Evolutionary conservation across 805 yeast species (phyloP), one percentile per base, ranked within the genome.

Genomic region (Cyberlindnera veronae): DNA sequence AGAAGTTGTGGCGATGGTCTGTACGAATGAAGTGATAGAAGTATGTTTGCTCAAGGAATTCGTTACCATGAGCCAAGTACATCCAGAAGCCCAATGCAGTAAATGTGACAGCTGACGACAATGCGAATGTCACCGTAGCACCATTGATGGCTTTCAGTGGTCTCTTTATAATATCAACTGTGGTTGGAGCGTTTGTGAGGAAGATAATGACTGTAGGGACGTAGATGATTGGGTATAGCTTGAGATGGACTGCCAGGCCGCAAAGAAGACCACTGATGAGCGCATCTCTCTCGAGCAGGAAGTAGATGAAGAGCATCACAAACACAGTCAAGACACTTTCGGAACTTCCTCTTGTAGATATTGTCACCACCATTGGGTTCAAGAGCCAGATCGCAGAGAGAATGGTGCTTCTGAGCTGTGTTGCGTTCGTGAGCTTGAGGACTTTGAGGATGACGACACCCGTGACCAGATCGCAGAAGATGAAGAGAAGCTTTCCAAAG

Each of bases 1-100:
- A 86, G 58, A 93, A 93, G 62, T 93, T 93, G 63, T 93, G 99
- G 34, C 99, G 76, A 61, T 93, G 99, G 60, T 93, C 99, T 4
- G 87, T 62, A 45, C 99, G 69, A 8, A 76, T 69, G 30, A 91
- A 64, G 61, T 91, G 99, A 58, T 91, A 90, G 5, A 88, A 56
- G 57, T 86, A 89, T 0, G 96, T 74, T 51, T 91, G 85, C 30
- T 77, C 67, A 11, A 93, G 44, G 57, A 82, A 91, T 48, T 86
- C 91, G 34, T 64, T 57, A 2, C 96, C 96, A 55, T 89, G 90
- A 2, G 73, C 46, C 5, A 45, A 19, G 62, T 77, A 87, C 95
- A 91, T 87, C 26, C 69, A 32, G 1, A 57, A 64, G 2, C 84
- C 79, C 22, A 81, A 62, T 0, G 53, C 50, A 0, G 63, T 14